phyloP scores from a whole-genome alignment of 2,329 filamentous ascomycete species.

The Cladosporium oxysporum region DNA sequence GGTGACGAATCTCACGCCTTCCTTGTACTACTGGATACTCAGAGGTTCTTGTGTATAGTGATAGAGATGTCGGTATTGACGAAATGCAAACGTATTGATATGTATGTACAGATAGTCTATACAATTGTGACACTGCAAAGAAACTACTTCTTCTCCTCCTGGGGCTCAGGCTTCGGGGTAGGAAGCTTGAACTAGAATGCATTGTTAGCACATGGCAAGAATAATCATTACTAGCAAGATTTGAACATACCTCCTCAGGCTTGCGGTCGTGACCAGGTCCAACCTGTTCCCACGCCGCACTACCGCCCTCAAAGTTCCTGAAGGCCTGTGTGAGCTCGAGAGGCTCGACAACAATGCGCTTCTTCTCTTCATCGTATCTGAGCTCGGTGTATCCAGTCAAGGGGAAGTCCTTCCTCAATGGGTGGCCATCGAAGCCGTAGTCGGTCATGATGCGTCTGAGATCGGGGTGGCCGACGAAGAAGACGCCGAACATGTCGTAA shows the following conservation, averaged over 20 bases:
- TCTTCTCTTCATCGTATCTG: constrained; percentile 99
- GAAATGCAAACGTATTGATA: constrained; percentile 16
- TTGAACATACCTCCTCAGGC: constrained; percentile 64
- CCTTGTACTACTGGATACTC: not conserved
- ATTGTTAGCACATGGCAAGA: not conserved
- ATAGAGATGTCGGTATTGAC: not conserved
- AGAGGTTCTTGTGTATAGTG: not conserved
- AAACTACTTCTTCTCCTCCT: constrained; percentile 85
- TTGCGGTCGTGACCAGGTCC: constrained; percentile 73
- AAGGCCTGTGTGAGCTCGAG: constrained; percentile 97
- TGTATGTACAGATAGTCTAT: constrained; percentile 41
- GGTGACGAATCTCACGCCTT: not conserved
- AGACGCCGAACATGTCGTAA: constrained; percentile 96
- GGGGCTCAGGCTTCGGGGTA: constrained; percentile 90
- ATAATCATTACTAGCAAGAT: constrained; percentile 33
- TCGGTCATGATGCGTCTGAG: constrained; percentile 98
- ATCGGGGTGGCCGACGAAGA: constrained; percentile 94
- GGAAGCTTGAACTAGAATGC: constrained; percentile 79
- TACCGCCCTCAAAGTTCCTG: constrained; percentile 88
- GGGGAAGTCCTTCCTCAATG: constrained; percentile 95
- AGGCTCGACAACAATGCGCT: constrained; percentile 96
- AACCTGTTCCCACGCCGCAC: constrained; percentile 64
- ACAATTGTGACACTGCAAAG: constrained; percentile 21
- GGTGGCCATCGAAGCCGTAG: constrained; percentile 98
- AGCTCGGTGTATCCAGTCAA: constrained; percentile 98